phyloP scores from a whole-genome alignment of 2,329 filamentous ascomycete species.

The Neobulgaria alba region DNA sequence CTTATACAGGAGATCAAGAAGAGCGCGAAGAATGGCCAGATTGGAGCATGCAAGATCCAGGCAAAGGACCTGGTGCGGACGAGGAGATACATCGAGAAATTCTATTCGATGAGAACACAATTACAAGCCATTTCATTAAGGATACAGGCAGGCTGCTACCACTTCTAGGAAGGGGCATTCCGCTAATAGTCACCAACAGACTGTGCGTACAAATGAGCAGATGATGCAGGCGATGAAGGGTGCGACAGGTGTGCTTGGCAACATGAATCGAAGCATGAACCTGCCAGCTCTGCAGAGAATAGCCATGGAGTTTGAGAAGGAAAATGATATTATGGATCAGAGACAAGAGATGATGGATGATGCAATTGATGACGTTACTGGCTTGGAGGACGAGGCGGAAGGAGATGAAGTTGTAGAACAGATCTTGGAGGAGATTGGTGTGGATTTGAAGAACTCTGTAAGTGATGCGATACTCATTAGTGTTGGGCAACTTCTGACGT shows the following conservation, averaged over 20 bases:
- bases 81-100: slow-evolving; percentile 92
- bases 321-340: slow-evolving; percentile 99
- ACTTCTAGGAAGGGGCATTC: neutral
- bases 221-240: slow-evolving; percentile 99
- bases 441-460: slow-evolving; percentile 85
- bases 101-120: slow-evolving; percentile 96
- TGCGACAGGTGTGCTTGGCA: slow-evolving; percentile 82
- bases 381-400: slow-evolving; percentile 83
- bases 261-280: slow-evolving; percentile 98
- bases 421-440: slow-evolving; percentile 91
- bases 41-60: slow-evolving; percentile 97
- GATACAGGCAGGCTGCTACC: slow-evolving; percentile 68
- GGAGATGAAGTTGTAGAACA: slow-evolving; percentile 96
- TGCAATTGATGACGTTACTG: slow-evolving; percentile 93
- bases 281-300: slow-evolving; percentile 90
- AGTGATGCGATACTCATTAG: slow-evolving; percentile 31
- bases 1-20: slow-evolving; percentile 94
- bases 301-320: slow-evolving; percentile 97
- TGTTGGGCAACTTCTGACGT: slow-evolving; percentile 7
- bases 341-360: slow-evolving; percentile 99
- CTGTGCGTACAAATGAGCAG: slow-evolving; percentile 94
- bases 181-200: slow-evolving; percentile 42
- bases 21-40: slow-evolving; percentile 94
- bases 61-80: slow-evolving; percentile 94
- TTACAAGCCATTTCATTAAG: slow-evolving; percentile 90